Evolutionary conservation across 2,329 filamentous ascomycete species (phyloP), one percentile per base, ranked within the genome.

Genomic region (Beauveria medogensis): DNA sequence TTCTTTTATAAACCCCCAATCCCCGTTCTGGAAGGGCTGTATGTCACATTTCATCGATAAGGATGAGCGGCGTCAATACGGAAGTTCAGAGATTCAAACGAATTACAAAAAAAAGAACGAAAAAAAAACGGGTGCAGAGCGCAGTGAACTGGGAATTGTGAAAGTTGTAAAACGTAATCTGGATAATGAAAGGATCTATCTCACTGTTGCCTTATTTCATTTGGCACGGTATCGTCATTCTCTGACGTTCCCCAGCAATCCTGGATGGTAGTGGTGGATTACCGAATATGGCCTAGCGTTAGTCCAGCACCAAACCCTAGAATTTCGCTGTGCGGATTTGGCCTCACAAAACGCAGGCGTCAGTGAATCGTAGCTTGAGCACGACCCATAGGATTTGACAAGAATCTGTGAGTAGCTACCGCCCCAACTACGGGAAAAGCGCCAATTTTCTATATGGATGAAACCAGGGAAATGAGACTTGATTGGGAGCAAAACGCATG

Each of bases 51-150:
- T 75, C 75, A 75, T 78, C 76, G 74, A 44, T 79, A 76, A 77
- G 70, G 76, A 82, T 85, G 83, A 82, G 79, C 77, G 83, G 83
- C 82, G 83, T 86, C 83, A 82, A 82, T 80, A 85, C 77, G 82
- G 81, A 82, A 82, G 83, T 83, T 74, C 73, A 75, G 71, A 74
- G 72, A 74, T 71, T 60, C 70, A 72, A 72, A 72, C 75, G 69
- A 74, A 74, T 75, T 74, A 61, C 71, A 60, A 59, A 46, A 63
- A 65, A 64, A 55, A 59, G 43, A 55, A 52, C 55, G 53, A 59
- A 59, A 20, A 5, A 34, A 12, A 12, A 30, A 30, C 2, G 34
- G 24, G 48, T 48, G 20, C 41, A 40, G 20, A 55, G 30, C 44
- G 51, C 44, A 47, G 52, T 51, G 40, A 47, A 57, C 5, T 22